Evolutionary conservation across 176 grass and related monocot species (phyloP).

Genomic region (Aegilops longissima): DNA sequence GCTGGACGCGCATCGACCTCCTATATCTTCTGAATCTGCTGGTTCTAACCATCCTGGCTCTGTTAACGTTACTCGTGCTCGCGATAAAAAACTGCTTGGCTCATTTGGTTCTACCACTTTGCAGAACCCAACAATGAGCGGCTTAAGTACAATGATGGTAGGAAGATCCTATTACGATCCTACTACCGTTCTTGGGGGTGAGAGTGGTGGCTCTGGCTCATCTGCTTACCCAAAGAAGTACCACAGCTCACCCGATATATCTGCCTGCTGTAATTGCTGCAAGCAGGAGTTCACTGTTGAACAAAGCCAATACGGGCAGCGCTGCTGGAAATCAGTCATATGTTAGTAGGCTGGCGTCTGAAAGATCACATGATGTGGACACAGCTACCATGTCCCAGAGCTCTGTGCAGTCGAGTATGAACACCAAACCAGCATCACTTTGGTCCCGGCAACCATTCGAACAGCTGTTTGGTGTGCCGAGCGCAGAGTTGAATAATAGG

Average conservation of each 20-base stretch:
- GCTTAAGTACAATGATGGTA: conserved; percentile 18
- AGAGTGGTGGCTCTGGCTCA: conserved; percentile 29
- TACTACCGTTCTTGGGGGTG: conserved; percentile 35
- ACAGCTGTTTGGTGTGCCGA: conserved; percentile 48
- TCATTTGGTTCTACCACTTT: conserved; percentile 37
- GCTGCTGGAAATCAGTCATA: conserved; percentile 32
- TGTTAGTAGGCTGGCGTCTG: conserved; percentile 37
- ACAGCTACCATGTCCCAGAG: conserved; percentile 20
- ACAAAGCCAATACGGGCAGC: conserved; percentile 41
- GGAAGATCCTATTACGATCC: conserved; percentile 50
- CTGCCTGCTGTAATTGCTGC: conserved; percentile 54
- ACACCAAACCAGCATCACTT: conserved; percentile 35
- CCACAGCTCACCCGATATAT: conserved; percentile 67
- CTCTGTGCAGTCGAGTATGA: conserved; percentile 34
- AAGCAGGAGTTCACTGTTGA: conserved; percentile 36
- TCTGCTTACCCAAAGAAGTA: conserved; percentile 65
- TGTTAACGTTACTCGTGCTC: conserved; percentile 2
- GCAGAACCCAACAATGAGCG: conserved; percentile 33
- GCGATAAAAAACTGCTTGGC: conserved; percentile 28
- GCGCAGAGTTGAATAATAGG: conserved; percentile 8
- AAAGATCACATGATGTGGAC: conserved; percentile 41
- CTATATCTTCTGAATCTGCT: conserved; percentile 42
- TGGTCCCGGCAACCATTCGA: conserved; percentile 74
- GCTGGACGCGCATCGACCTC: conserved; percentile 21
- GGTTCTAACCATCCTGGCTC: conserved; percentile 27